Evolutionary conservation across 2,329 filamentous ascomycete genomes (phyloP).

Genomic region (Fusarium foetens): DNA sequence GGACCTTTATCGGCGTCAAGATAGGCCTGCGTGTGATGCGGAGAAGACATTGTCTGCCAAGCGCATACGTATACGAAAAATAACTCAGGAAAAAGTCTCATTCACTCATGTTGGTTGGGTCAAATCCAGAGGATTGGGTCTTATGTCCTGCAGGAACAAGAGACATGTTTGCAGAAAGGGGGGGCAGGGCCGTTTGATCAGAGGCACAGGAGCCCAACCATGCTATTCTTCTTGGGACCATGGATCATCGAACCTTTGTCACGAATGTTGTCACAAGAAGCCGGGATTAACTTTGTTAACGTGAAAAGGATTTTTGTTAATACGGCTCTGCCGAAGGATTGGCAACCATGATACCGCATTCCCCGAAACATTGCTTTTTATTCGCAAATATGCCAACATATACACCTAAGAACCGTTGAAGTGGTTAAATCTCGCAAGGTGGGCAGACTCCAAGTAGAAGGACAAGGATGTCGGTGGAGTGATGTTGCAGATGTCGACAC

Average conservation of each 20-base stretch:
- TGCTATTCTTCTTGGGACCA: neutral
- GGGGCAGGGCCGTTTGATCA: neutral
- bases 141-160: neutral
- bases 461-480: neutral
- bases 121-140: neutral
- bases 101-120: neutral
- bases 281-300: neutral
- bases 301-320: neutral
- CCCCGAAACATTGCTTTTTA: neutral
- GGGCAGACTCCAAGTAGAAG: neutral
- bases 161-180: neutral
- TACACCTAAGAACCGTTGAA: neutral
- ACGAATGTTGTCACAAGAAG: neutral
- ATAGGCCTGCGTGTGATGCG: conserved; percentile 18
- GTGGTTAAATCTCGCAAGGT: neutral
- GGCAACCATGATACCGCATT: neutral
- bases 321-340: neutral
- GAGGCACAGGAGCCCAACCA: neutral
- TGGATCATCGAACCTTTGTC: neutral
- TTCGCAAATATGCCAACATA: neutral
- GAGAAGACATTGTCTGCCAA: neutral
- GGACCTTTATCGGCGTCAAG: conserved; percentile 29
- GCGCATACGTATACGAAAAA: neutral
- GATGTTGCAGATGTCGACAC: neutral
- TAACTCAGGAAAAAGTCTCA: neutral